Percentiles rank a stretch among this genome's conserved stretches.
Evolutionary conservation across 2,329 filamentous ascomycete species (phyloP).

Genomic region (Thielaviopsis musarum): DNA sequence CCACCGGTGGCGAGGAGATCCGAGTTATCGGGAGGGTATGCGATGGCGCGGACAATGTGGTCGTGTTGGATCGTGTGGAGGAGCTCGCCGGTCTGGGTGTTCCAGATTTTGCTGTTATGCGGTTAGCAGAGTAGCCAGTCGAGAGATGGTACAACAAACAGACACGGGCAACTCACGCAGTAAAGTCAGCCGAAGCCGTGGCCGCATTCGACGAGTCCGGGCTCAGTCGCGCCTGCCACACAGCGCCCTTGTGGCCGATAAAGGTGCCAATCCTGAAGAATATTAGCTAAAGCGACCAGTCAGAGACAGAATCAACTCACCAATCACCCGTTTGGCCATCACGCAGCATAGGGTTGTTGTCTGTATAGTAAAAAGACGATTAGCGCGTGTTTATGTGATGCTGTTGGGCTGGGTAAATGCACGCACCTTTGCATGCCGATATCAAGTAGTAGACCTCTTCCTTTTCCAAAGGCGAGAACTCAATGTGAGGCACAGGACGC

Average conservation of each 20-base stretch:
- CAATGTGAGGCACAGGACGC: conserved; percentile 76
- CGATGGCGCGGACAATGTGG: conserved; percentile 87
- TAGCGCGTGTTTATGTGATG: conserved; percentile 8
- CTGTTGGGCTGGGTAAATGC: too few relatives aligned
- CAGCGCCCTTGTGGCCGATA: conserved; percentile 92
- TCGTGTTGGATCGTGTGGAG: conserved; percentile 77
- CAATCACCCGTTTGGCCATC: conserved; percentile 92
- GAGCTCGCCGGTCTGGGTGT: conserved; percentile 84
- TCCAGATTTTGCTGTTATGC: conserved; percentile 69
- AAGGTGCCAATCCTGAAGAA: conserved; percentile 85
- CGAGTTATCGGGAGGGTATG: conserved; percentile 66
- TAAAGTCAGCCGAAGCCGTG: conserved; percentile 91
- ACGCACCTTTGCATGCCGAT: conserved; percentile 72
- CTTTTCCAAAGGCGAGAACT: conserved; percentile 70
- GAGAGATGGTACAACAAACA: not conserved
- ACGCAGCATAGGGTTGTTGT: conserved; percentile 96
- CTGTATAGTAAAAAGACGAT: conserved; percentile 26
- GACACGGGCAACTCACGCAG: conserved; percentile 46
- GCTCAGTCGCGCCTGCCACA: conserved; percentile 88
- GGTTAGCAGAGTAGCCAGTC: conserved; percentile 17
- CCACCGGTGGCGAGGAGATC: conserved; percentile 87
- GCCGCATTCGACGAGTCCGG: conserved; percentile 76
- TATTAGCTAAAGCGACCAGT: conserved; percentile 26
- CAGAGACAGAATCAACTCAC: conserved; percentile 26
- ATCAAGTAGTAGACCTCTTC: conserved; percentile 82